A percentile compares a stretch with the other conserved stretches of the same genome.
Evolutionary conservation across 495 filamentous ascomycete genomes (phyloP).

Genomic region (Aspergillus sclerotiicarbonarius): DNA sequence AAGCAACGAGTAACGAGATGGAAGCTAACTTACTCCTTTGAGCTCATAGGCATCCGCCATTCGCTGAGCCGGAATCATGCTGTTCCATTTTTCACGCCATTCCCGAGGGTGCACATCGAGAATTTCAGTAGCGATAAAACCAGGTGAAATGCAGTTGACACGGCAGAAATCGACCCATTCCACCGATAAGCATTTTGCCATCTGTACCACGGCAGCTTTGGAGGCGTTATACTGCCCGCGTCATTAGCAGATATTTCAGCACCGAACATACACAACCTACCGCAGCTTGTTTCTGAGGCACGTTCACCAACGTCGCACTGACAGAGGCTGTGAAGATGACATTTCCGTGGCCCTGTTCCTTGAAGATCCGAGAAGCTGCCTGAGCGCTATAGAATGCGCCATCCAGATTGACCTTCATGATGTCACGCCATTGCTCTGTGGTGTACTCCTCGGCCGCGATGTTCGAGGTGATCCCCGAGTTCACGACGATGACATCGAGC

Average conservation of each 20-base stretch:
- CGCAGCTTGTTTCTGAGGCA: conserved; percentile 44
- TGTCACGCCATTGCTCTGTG: conserved; percentile 30
- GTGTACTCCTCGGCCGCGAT: conserved; percentile 39
- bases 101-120: conserved; percentile 22
- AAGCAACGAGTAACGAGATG: neutral
- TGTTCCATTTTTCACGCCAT: conserved; percentile 23
- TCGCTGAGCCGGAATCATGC: conserved; percentile 28
- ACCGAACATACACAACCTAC: conserved; percentile 10
- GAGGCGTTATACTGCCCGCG: conserved; percentile 32
- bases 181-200: conserved; percentile 30
- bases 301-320: conserved; percentile 44
- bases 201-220: conserved; percentile 32
- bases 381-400: conserved; percentile 47
- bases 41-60: conserved; percentile 29
- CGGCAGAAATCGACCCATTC: conserved; percentile 39
- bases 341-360: conserved; percentile 37
- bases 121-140: conserved; percentile 41
- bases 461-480: conserved; percentile 62
- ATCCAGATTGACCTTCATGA: conserved; percentile 49
- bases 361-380: conserved; percentile 42
- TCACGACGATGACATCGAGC: conserved; percentile 75
- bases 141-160: conserved; percentile 43
- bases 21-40: conserved; percentile 23
- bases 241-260: neutral
- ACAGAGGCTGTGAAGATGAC: conserved; percentile 44